Conservation (phyloP, 2,329 filamentous ascomycete genomes). For the Claviceps humidiphila region DNA sequence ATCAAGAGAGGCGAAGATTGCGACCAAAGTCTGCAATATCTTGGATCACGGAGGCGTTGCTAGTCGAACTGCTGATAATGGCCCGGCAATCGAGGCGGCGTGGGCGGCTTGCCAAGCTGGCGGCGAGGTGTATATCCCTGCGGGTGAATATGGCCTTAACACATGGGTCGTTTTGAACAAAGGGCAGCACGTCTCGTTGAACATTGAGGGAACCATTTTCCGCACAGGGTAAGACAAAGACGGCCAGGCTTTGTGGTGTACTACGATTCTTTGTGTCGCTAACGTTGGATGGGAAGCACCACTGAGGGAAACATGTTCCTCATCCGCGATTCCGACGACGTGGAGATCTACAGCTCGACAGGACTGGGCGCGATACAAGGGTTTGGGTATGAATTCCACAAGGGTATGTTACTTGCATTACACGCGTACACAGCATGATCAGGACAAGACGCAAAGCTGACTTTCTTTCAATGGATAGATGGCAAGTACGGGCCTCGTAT, state of each 20-base stretch:
- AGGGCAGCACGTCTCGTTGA: not conserved
- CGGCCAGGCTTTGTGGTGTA: not conserved
- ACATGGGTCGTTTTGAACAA: not conserved
- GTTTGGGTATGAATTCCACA: not conserved
- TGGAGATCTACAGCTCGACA: not conserved
- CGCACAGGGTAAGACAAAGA: not conserved
- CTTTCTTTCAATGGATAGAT: not conserved
- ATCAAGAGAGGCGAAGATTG: not conserved
- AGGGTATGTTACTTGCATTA: not conserved
- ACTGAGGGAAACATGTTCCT: not conserved
- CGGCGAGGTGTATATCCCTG: not conserved
- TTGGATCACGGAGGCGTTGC: not conserved
- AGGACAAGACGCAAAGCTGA: not conserved
- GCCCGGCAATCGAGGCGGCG: not conserved
- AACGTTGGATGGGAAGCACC: not conserved
- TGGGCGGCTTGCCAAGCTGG: not conserved
- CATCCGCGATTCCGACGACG: not conserved
- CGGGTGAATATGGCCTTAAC: not conserved
- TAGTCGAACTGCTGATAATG: not conserved
- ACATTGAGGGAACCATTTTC: not conserved
- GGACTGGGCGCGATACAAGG: slow-evolving; percentile 1
- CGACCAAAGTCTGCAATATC: not conserved
- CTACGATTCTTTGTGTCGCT: not conserved
- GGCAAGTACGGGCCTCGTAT: not conserved
- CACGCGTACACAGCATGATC: not conserved